A percentile compares a stretch with the other conserved stretches of the same genome.
These are phyloP conservation scores for Lumnitzera racemosa DNA, from an alignment of 345 rosid genomes.

Conservation along the genomic window DNA sequence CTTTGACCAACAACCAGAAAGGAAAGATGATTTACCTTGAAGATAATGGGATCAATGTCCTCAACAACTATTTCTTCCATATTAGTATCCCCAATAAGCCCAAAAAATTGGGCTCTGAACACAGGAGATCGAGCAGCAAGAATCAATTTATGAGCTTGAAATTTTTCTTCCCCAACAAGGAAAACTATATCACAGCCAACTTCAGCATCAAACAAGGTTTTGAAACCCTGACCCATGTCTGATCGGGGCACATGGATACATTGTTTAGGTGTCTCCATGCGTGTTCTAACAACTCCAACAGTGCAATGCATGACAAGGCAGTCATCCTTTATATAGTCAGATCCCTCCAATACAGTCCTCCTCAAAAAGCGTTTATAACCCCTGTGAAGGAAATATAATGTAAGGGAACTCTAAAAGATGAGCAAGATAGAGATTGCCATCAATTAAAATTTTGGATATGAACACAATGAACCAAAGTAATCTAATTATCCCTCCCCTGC, in stretches of 20 bases:
- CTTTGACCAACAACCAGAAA: background rate
- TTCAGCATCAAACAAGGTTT: constrained; percentile 66
- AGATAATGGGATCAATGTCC: constrained; percentile 77
- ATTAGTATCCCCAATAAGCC: constrained; percentile 70
- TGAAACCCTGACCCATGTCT: constrained; percentile 67
- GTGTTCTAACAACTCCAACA: constrained; percentile 83
- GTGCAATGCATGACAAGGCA: constrained; percentile 79
- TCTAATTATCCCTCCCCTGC: background rate
- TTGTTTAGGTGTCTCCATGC: constrained; percentile 62
- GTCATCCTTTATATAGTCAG: constrained; percentile 78
- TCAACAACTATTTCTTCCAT: constrained; percentile 44
- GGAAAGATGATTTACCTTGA: constrained; percentile 47
- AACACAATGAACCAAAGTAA: too few species aligned
- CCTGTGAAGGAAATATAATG: constrained; percentile 37
- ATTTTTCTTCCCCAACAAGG: constrained; percentile 67
- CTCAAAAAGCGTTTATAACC: constrained; percentile 89
- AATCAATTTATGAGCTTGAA: constrained; percentile 77
- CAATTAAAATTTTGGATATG: too few species aligned
- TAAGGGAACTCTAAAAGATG: background rate
- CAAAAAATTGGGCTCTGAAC: constrained; percentile 87
- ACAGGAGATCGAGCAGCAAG: constrained; percentile 95
- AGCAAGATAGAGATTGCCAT: too few species aligned
- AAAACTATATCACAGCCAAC: constrained; percentile 68
- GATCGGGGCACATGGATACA: constrained; percentile 57
- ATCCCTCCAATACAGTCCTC: constrained; percentile 61